These are phyloP conservation scores for Austroboletus novae-zelandiae DNA, from an alignment of 1,284 basidiomycete genomes.

Conservation along the genomic window DNA sequence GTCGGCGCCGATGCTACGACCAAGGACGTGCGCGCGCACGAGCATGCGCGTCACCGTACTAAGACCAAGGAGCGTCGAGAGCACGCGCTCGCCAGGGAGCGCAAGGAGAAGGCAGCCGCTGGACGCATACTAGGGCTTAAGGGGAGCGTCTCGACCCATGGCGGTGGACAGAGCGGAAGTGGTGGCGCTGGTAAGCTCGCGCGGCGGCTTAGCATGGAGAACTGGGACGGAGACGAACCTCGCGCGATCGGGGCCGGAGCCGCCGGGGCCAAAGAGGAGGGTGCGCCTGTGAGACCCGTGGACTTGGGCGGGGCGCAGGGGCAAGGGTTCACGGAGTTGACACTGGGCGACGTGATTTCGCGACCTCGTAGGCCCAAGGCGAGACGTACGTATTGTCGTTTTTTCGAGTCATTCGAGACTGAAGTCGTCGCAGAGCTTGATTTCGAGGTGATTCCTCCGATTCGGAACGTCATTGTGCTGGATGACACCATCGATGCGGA, in stretches of 20 bases:
- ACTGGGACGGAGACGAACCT: slow-evolving; percentile 29
- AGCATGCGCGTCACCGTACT: slow-evolving; percentile 32
- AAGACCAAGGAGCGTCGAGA: slow-evolving; percentile 34
- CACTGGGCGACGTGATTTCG: slow-evolving; percentile 28
- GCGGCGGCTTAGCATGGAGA: slow-evolving; percentile 30
- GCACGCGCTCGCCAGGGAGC: slow-evolving; percentile 30
- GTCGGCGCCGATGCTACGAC: slow-evolving; percentile 14
- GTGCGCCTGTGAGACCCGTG: too few species aligned
- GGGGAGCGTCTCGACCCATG: not conserved
- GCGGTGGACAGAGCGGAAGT: too few species aligned
- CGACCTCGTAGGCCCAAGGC: slow-evolving; percentile 21
- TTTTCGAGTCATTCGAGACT: not conserved
- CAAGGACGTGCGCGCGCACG: slow-evolving; percentile 31
- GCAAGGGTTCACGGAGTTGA: slow-evolving; percentile 20
- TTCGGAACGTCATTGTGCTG: slow-evolving; percentile 43
- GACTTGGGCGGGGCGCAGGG: not conserved
- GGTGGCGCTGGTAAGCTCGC: slow-evolving; percentile 13
- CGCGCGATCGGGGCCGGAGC: not conserved
- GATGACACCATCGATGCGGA: slow-evolving; percentile 37
- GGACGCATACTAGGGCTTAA: slow-evolving; percentile 22
- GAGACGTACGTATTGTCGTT: slow-evolving; percentile 22
- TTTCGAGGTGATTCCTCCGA: slow-evolving; percentile 43
- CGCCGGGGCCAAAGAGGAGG: not conserved
- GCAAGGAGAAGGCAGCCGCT: slow-evolving; percentile 28
- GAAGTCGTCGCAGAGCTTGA: slow-evolving; percentile 27